A percentile compares a stretch with the other conserved stretches of the same genome.
These are phyloP conservation scores for Dittrichia graveolens DNA, from an alignment of 129 eudicot genomes.

Conservation along the genomic window DNA sequence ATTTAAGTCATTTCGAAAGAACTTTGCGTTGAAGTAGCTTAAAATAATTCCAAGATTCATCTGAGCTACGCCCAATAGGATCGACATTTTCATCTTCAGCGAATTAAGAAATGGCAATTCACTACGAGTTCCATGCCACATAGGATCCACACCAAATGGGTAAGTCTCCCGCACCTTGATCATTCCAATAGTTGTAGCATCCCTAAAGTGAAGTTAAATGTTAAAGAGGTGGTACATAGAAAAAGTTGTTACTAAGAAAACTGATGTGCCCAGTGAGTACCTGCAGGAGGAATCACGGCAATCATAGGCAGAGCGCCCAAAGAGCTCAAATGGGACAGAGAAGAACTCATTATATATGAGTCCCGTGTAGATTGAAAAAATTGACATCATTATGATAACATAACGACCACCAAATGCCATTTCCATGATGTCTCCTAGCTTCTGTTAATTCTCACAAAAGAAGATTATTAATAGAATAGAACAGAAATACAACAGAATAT, in stretches of 20 bases:
- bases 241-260: background rate
- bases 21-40: constrained; percentile 78
- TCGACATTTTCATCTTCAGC: constrained; percentile 94
- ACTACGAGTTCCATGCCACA: constrained; percentile 88
- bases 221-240: constrained; percentile 1
- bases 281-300: constrained; percentile 81
- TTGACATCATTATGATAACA: constrained; percentile 82
- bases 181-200: constrained; percentile 73
- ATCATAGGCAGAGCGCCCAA: constrained; percentile 82
- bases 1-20: constrained; percentile 65
- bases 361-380: constrained; percentile 91
- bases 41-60: constrained; percentile 89
- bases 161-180: constrained; percentile 74
- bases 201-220: constrained; percentile 46
- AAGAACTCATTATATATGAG: constrained; percentile 85
- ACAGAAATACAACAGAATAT: background rate
- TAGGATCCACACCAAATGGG: constrained; percentile 95
- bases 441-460: constrained; percentile 49
- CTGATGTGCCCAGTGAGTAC: constrained; percentile 31
- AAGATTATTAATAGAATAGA: constrained; percentile 5
- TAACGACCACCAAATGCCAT: constrained; percentile 97
- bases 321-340: constrained; percentile 85
- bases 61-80: constrained; percentile 80
- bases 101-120: constrained; percentile 91
- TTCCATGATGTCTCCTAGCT: constrained; percentile 96